These are phyloP conservation scores for Aspergillus fijiensis DNA, from an alignment of 2,329 filamentous ascomycete species.

Conservation along the genomic window DNA sequence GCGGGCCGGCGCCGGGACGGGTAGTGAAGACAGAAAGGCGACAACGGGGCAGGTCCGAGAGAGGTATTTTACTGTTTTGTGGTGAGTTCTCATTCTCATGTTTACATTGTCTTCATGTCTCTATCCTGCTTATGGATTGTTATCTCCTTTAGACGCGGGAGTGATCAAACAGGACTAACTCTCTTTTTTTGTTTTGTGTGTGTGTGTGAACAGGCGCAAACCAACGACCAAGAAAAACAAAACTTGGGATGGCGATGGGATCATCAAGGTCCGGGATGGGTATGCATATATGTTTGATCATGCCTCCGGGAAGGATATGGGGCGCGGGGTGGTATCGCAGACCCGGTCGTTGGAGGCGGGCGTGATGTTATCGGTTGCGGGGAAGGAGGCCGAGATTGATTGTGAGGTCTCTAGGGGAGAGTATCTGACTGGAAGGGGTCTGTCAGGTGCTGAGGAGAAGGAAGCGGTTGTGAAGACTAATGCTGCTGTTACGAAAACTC, in stretches of 20 bases:
- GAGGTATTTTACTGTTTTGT: conserved; percentile 49
- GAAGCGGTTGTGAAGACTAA: too few species aligned
- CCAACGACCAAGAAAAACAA: conserved; percentile 72
- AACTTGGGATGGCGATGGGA: conserved; percentile 73
- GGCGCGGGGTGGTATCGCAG: conserved; percentile 51
- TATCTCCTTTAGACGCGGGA: too few species aligned
- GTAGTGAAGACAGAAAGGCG: not conserved
- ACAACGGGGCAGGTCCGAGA: too few species aligned
- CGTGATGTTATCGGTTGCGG: conserved; percentile 60
- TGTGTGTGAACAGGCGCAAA: conserved; percentile 57
- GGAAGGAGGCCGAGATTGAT: conserved; percentile 69
- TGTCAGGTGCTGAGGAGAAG: conserved; percentile 28
- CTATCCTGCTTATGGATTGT: too few species aligned
- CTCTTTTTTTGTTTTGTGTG: too few species aligned
- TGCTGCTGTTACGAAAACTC: not conserved
- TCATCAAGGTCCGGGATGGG: conserved; percentile 58
- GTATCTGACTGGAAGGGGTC: conserved; percentile 45
- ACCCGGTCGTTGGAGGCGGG: conserved; percentile 58
- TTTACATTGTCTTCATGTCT: too few species aligned
- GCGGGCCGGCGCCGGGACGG: conserved; percentile 5
- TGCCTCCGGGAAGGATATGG: conserved; percentile 63
- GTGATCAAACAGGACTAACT: not conserved
- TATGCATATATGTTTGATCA: conserved; percentile 60
- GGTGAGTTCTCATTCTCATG: conserved; percentile 30
- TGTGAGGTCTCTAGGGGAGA: conserved; percentile 61